These are phyloP conservation scores for Colletotrichum costaricense DNA, from an alignment of 2,329 filamentous ascomycete genomes.

Conservation along the genomic window DNA sequence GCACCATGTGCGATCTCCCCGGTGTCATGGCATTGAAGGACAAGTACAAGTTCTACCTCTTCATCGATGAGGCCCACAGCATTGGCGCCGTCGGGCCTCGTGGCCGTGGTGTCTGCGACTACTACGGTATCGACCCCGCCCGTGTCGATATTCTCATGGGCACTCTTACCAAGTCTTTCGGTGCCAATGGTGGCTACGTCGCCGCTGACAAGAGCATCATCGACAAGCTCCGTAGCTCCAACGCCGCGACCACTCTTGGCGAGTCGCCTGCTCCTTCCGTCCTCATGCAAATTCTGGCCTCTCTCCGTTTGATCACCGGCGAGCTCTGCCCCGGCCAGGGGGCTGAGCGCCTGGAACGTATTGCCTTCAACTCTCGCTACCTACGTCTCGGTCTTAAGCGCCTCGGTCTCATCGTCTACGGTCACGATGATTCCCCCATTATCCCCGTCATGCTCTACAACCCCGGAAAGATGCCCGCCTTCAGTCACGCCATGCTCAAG, in stretches of 20 bases:
- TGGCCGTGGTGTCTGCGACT: constrained; percentile 95
- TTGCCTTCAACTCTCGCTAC: constrained; percentile 98
- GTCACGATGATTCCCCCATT: constrained; percentile 97
- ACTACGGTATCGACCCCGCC: constrained; percentile 88
- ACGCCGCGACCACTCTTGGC: constrained; percentile 87
- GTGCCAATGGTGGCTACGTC: constrained; percentile 96
- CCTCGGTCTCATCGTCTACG: constrained; percentile 95
- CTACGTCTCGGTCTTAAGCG: constrained; percentile 97
- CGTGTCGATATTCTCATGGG: constrained; percentile 98
- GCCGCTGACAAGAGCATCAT: constrained; percentile 91
- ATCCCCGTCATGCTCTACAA: constrained; percentile 96
- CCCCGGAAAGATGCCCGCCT: constrained; percentile 98
- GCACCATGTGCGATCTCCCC: constrained; percentile 98
- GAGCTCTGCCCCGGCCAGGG: constrained; percentile 91
- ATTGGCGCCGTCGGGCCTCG: constrained; percentile 90
- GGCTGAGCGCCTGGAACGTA: constrained; percentile 92
- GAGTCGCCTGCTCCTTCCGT: constrained; percentile 91
- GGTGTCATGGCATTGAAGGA: constrained; percentile 87
- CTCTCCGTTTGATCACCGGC: constrained; percentile 88
- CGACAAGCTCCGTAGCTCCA: constrained; percentile 87
- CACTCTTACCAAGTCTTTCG: constrained; percentile 97
- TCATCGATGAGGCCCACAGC: constrained; percentile 96
- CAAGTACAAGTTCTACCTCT: constrained; percentile 97
- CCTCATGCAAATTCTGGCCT: constrained; percentile 88
- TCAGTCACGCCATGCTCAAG: constrained; percentile 98